Percentiles rank a stretch among this genome's conserved stretches.
These are phyloP conservation scores for Panaeolus papilionaceus DNA, from an alignment of 768 basidiomycete genomes.

Conservation along the genomic window DNA sequence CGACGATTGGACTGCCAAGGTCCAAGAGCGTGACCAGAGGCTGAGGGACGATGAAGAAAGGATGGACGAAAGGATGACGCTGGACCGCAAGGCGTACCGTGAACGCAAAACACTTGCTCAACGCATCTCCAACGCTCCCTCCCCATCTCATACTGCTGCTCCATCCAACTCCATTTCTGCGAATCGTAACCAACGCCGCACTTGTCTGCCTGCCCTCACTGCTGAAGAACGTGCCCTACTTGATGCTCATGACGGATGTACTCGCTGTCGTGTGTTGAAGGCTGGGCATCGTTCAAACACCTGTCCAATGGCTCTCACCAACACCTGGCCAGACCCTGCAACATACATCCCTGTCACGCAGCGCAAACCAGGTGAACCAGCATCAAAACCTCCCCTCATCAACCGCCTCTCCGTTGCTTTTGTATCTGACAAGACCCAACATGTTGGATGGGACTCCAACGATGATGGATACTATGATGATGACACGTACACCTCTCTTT, in stretches of 20 bases:
- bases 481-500: not conserved
- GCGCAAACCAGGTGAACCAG: constrained; percentile 9
- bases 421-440: not conserved
- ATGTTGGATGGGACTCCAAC: not conserved
- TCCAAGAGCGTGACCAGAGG: constrained; percentile 6
- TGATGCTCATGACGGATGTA: not conserved
- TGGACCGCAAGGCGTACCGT: constrained; percentile 9
- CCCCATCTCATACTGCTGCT: no score
- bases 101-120: constrained; percentile 5
- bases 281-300: not conserved
- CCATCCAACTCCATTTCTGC: not conserved
- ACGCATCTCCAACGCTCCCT: not conserved
- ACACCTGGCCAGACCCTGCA: constrained; percentile 18
- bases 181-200: not conserved
- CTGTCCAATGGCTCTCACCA: not conserved
- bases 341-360: constrained; percentile 21
- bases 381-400: constrained; percentile 12
- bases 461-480: not conserved
- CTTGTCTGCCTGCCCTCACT: not conserved
- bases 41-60: constrained; percentile 24
- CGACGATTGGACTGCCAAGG: not conserved
- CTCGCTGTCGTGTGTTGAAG: not conserved
- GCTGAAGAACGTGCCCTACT: not conserved
- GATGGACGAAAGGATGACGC: constrained; percentile 27
- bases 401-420: not conserved